Evolutionary conservation across 192 early-diverging fungal genomes (phyloP), one percentile per base, ranked within the genome.

Genomic region (Phlyctochytrium arcticum): DNA sequence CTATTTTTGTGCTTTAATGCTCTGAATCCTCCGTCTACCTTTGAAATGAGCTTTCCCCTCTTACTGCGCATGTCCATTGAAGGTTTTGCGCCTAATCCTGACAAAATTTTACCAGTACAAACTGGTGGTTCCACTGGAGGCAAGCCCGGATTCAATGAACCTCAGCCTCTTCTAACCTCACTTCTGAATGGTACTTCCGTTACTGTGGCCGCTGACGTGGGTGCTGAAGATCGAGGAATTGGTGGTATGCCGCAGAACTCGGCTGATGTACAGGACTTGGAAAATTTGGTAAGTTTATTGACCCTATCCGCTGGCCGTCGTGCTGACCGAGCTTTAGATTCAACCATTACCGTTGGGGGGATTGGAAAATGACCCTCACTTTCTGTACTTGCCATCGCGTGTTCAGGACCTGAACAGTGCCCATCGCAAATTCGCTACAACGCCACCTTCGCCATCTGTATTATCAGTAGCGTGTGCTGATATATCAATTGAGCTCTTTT

Each of bases 391-490:
- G 6, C 62, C 36, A 36, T 33, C 39, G 2, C 12, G 21, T n/a
- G 21, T 44, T 19, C 39, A 44, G 39, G 39, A 44, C 21, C 12
- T n/a, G n/a, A n/a, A n/a, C n/a, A n/a, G 62, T 15, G 42, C 35
- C 32, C 24, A 15, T 29, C n/a, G n/a, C n/a, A n/a, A n/a, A n/a
- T n/a, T n/a, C 27, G 5, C 39, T 70, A 36, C 60, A 17, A 68
- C 72, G 5, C 21, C 47, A 6, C 65, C 74, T 3, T 30, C 65
- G 35, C 77, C 74, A 34, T 46, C 68, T 26, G 21, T 19, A 17
- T 55, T 83, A 33, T 72, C 78, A 9, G 79, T 88, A 33, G 85
- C 93, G n/a, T n/a, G n/a, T n/a, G n/a, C n/a, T n/a, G 92, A 98
- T 70, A 74, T 85, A 2, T 81, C 88, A 6, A 83, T 96, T 36